These are phyloP conservation scores for Mycena olivaceomarginata DNA, from an alignment of 768 basidiomycete genomes.

Conservation along the genomic window DNA sequence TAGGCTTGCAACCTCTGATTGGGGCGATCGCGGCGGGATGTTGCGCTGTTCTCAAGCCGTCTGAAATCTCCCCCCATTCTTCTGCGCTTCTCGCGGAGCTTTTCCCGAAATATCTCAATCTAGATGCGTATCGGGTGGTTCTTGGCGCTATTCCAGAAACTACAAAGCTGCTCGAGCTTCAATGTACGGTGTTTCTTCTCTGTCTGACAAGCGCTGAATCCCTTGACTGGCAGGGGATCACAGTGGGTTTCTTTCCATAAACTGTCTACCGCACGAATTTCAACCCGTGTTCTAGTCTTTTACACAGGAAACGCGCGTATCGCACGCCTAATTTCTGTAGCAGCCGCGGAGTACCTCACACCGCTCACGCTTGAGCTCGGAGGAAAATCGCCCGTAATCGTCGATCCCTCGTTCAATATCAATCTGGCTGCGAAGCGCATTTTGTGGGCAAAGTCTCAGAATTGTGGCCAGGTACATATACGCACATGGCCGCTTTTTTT, in stretches of 20 bases:
- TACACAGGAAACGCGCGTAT: conserved; percentile 49
- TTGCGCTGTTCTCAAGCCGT: conserved; percentile 68
- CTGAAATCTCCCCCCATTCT: conserved; percentile 62
- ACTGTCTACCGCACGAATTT: background rate
- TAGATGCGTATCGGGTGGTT: conserved; percentile 60
- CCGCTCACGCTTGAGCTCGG: conserved; percentile 60
- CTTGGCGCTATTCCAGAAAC: conserved; percentile 64
- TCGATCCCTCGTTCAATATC: conserved; percentile 65
- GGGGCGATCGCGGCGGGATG: conserved; percentile 64
- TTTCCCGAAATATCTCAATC: conserved; percentile 70
- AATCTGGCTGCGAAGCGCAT: conserved; percentile 77
- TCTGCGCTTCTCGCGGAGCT: conserved; percentile 62
- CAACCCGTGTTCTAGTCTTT: background rate
- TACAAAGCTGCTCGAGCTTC: conserved; percentile 46
- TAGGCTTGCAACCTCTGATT: conserved; percentile 50
- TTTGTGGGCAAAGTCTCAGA: conserved; percentile 79
- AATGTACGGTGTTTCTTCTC: conserved; percentile 2
- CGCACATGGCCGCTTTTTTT: too few species aligned
- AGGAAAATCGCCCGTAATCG: conserved; percentile 67
- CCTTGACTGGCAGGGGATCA: conserved; percentile 23
- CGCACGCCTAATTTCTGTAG: conserved; percentile 55
- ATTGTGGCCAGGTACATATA: conserved; percentile 74
- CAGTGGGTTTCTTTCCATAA: conserved; percentile 43
- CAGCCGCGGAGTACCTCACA: conserved; percentile 59
- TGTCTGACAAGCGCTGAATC: background rate